These are phyloP conservation scores for Ustilago tritici DNA, from an alignment of 1,284 basidiomycete genomes.

Conservation along the genomic window DNA sequence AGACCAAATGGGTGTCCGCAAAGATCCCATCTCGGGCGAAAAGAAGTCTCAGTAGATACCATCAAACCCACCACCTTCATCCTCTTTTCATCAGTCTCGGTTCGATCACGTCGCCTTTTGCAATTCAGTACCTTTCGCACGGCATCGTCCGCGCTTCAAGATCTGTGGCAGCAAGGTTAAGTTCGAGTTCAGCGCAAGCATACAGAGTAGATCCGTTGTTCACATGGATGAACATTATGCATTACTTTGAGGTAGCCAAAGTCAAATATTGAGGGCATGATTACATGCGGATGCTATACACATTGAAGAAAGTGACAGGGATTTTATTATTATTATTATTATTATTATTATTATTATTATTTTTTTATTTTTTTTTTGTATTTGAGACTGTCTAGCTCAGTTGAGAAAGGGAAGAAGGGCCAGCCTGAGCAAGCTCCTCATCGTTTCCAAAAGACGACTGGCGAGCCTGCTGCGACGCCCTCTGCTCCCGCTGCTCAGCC, in stretches of 20 bases:
- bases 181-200: background rate
- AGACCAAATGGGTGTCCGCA: conserved; percentile 54
- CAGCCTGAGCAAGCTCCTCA: conserved; percentile 17
- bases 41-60: conserved; percentile 52
- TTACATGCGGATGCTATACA: background rate
- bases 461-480: background rate
- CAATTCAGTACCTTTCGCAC: conserved; percentile 3
- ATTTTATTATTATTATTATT: no score
- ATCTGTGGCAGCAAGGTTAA: background rate
- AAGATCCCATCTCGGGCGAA: conserved; percentile 50
- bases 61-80: background rate
- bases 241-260: background rate
- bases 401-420: conserved; percentile 8
- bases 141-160: background rate
- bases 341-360: no score
- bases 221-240: background rate
- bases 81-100: background rate
- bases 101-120: background rate
- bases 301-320: no score
- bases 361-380: background rate
- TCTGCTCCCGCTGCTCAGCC: conserved; percentile 12
- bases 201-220: no score
- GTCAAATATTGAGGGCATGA: background rate
- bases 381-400: background rate
- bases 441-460: conserved; percentile 3